Conservation (phyloP, 495 filamentous ascomycete genomes). For the Lepraria neglecta region DNA sequence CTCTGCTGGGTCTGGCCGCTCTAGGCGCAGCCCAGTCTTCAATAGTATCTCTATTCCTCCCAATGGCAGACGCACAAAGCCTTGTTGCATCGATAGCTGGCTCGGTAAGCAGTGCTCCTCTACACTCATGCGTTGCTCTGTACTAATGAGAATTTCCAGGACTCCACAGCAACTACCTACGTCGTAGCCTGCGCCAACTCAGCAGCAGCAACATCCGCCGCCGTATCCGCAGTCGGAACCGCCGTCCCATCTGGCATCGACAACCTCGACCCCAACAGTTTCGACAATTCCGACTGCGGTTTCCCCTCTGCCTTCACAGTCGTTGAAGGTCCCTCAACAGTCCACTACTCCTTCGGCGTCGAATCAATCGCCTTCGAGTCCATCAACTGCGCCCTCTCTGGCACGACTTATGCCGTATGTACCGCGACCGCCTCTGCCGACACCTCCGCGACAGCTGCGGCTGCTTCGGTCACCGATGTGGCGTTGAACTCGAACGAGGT, state of each 20-base stretch:
- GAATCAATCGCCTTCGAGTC: not conserved
- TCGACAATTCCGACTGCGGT: not conserved
- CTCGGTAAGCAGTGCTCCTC: not conserved
- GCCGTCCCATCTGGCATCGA: not conserved
- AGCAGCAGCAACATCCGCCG: not conserved
- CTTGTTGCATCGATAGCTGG: constrained; percentile 14
- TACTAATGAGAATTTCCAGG: not conserved
- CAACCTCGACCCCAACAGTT: not conserved
- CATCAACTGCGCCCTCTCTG: constrained; percentile 14
- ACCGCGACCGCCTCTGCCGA: not conserved
- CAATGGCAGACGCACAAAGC: not conserved
- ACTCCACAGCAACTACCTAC: constrained; percentile 18
- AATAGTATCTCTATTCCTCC: constrained; percentile 15
- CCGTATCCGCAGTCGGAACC: not conserved
- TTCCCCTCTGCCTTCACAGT: constrained; percentile 7
- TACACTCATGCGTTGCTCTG: not conserved
- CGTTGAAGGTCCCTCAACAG: constrained; percentile 12
- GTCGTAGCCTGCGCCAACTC: constrained; percentile 3
- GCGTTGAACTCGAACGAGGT: too few relatives aligned
- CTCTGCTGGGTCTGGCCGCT: constrained; percentile 3
- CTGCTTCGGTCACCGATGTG: not conserved
- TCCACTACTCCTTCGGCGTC: not conserved
- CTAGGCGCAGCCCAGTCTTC: not conserved
- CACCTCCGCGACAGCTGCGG: not conserved
- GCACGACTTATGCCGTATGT: constrained; percentile 16